Conservation (phyloP, 257 asterid species). For the Solanum verrucosum region DNA sequence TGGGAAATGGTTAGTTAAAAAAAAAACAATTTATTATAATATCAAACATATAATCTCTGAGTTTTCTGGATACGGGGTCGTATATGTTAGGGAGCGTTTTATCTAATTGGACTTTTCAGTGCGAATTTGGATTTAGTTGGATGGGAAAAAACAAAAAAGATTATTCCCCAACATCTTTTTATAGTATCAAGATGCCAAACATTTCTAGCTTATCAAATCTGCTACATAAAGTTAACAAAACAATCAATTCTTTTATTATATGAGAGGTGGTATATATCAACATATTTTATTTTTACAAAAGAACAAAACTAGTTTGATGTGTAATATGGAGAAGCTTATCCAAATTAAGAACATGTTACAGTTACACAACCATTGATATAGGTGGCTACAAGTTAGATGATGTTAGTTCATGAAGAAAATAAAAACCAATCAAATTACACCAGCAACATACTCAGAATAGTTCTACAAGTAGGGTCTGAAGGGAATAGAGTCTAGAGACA, state of each 20-base stretch:
- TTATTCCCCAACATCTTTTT: background rate
- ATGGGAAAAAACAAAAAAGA: too few relatives aligned
- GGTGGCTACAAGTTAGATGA: background rate
- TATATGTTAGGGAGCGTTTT: background rate
- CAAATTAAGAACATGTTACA: background rate
- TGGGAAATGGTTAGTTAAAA: background rate
- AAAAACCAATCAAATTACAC: too few relatives aligned
- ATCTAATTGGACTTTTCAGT: too few relatives aligned
- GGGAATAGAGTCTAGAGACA: too few relatives aligned
- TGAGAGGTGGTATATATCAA: background rate
- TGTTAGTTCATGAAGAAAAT: too few relatives aligned
- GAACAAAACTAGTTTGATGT: background rate
- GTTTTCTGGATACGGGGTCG: fast-evolving
- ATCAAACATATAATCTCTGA: background rate
- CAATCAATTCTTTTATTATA: background rate
- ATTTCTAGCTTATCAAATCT: background rate
- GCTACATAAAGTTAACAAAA: background rate
- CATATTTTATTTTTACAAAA: background rate
- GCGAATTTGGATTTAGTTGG: too few relatives aligned
- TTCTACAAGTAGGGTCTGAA: too few relatives aligned
- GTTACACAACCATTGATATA: background rate
- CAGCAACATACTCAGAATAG: too few relatives aligned
- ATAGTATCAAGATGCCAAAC: background rate
- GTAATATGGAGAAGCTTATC: background rate
- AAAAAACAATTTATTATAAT: background rate